Evolutionary conservation across 2,329 filamentous ascomycete species (phyloP).

Genomic region (Setomelanomma holmii): DNA sequence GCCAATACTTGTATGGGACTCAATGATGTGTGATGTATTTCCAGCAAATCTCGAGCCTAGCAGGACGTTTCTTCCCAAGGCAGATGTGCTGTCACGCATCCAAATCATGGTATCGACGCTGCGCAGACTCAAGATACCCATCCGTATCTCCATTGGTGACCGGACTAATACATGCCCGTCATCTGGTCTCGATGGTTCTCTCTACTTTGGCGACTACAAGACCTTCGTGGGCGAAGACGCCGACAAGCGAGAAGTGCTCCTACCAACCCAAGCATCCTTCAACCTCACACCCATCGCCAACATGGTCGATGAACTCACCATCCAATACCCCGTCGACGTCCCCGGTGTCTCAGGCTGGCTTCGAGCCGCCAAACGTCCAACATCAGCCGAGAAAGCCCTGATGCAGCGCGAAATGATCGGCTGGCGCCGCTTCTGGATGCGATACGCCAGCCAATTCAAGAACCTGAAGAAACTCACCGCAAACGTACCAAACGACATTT

Average conservation of each 20-base stretch:
- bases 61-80: slow-evolving; percentile 38
- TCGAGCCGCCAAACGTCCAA: slow-evolving; percentile 26
- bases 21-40: slow-evolving; percentile 48
- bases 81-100: slow-evolving; percentile 40
- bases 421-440: slow-evolving; percentile 46
- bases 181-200: slow-evolving; percentile 39
- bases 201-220: slow-evolving; percentile 48
- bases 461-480: slow-evolving; percentile 45
- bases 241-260: slow-evolving; percentile 32
- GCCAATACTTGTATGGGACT: slow-evolving; percentile 43
- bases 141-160: slow-evolving; percentile 45
- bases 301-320: slow-evolving; percentile 46
- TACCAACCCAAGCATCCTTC: slow-evolving; percentile 42
- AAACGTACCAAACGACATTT: slow-evolving; percentile 41
- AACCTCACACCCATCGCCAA: slow-evolving; percentile 40
- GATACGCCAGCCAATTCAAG: slow-evolving; percentile 44
- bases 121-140: slow-evolving; percentile 38
- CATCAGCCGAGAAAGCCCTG: slow-evolving; percentile 33
- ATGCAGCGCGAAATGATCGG: slow-evolving; percentile 42
- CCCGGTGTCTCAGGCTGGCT: slow-evolving; percentile 40
- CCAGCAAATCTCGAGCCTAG: slow-evolving; percentile 42
- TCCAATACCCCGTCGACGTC: slow-evolving; percentile 43
- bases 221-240: slow-evolving; percentile 35
- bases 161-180: slow-evolving; percentile 30
- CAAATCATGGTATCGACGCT: slow-evolving; percentile 38